A percentile compares a stretch with the other conserved stretches of the same genome.
Evolutionary conservation across 2,329 filamentous ascomycete species (phyloP).

Genomic region (Xylariales sp.): DNA sequence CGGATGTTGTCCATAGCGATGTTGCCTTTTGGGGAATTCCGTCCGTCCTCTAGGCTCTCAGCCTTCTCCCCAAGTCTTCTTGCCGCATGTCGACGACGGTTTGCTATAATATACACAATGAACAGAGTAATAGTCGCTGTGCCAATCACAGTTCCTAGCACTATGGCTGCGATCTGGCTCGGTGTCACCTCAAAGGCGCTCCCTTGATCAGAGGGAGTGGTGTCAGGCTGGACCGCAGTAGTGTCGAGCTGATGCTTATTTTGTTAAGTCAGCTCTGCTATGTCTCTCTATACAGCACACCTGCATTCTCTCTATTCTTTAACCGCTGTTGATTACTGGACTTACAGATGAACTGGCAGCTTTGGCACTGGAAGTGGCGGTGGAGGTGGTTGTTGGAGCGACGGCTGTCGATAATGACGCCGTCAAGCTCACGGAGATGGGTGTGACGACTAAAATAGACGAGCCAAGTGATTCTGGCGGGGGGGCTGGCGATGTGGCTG

Average conservation of each 20-base stretch:
- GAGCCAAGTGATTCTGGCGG: no score
- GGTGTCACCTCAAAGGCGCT: constrained; percentile 2
- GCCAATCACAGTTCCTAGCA: constrained; percentile 7
- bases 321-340: no score
- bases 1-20: background rate
- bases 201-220: background rate
- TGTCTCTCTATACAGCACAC: no score
- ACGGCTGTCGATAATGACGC: no score
- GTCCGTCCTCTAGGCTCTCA: background rate
- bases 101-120: background rate
- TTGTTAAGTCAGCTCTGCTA: no score
- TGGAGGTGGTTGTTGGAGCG: no score
- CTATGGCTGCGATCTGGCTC: constrained; percentile 4
- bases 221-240: constrained; percentile 1
- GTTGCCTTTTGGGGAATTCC: background rate
- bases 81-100: background rate
- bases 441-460: no score
- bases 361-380: no score
- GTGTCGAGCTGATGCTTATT: background rate
- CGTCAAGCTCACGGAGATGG: no score
- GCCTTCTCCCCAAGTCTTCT: background rate
- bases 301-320: no score
- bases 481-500: no score
- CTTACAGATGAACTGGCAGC: no score
- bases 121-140: constrained; percentile 4